These are phyloP conservation scores for Ascochyta koolunga DNA, from an alignment of 2,329 filamentous ascomycete species.

Conservation along the genomic window DNA sequence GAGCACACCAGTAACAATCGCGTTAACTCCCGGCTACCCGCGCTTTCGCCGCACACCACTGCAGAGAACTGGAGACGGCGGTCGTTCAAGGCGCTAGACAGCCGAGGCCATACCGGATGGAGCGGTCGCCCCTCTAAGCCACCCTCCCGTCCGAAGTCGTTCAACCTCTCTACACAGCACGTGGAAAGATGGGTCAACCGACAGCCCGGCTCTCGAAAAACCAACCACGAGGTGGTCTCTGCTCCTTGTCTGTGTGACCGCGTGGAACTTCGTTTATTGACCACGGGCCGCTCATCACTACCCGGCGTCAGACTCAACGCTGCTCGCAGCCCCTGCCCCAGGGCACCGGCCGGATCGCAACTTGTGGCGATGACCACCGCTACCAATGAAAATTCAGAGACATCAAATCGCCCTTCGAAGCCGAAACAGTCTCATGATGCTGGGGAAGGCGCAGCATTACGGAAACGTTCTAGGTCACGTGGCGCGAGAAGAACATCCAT, in stretches of 20 bases:
- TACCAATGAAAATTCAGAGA: constrained; percentile 10
- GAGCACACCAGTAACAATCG: constrained; percentile 12
- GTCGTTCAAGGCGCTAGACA: constrained; percentile 13
- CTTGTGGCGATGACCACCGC: constrained; percentile 12
- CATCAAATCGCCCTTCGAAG: constrained; percentile 11
- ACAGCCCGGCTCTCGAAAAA: constrained; percentile 14
- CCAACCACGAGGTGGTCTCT: constrained; percentile 17
- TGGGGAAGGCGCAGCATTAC: constrained; percentile 17
- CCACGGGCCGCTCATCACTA: constrained; percentile 10
- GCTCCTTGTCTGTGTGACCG: constrained; percentile 9
- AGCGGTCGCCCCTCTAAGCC: constrained; percentile 15
- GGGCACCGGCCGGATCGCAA: constrained; percentile 5
- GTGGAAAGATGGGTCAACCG: constrained; percentile 17
- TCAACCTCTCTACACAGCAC: constrained; percentile 15
- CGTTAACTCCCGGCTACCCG: constrained; percentile 15
- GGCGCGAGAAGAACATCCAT: constrained; percentile 51
- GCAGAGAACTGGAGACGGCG: constrained; percentile 11
- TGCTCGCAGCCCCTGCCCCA: constrained; percentile 13
- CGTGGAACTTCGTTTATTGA: constrained; percentile 16
- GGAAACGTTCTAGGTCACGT: constrained; percentile 16
- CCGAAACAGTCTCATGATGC: constrained; percentile 7
- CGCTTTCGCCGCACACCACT: constrained; percentile 11
- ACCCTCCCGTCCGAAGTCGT: constrained; percentile 14
- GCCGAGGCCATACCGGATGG: constrained; percentile 10
- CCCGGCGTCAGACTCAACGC: constrained; percentile 7